Evolutionary conservation across 2,329 filamentous ascomycete species (phyloP), one percentile per base, ranked within the genome.

Genomic region (Lithohypha guttulata): DNA sequence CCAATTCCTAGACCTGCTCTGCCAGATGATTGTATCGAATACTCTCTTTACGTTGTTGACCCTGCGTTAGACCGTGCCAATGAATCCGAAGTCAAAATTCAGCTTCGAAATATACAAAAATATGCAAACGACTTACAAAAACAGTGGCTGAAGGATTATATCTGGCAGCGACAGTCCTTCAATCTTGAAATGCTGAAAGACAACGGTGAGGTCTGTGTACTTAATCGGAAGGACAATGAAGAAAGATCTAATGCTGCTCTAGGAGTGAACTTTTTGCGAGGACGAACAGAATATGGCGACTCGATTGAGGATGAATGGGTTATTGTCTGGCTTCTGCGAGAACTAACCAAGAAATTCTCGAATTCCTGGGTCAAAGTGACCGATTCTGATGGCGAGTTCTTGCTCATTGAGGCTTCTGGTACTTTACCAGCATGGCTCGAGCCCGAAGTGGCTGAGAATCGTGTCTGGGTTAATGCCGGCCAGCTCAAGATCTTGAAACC

Each of bases 231-330:
- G 39, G 31, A 22, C 41, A 39, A 20, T 31, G 35, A 36, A 42
- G 48, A 44, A 40, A 23, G 41, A 35, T 49, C 53, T 45, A 55
- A 47, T 22, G n/a, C 6, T 25, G 17, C n/a, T 18, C 31, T 47
- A 69, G 66, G 64, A 2, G 55, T 60, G 34, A 68, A 64, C 50
- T 77, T 79, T 47, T 70, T 98, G 4, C 73, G 76, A 46, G 89
- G 89, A 14, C 68, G 18, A 36, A 91, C 85, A 1, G 83, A 89
- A 56, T 96, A 86, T 53, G 87, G 89, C 6, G 93, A 98, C 60
- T 91, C 86, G 0, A 79, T 96, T 3, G 89, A 94, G 54, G 91
- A 98, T 53, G 93, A 98, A 64, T 98, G 91, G 93, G 73, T 96
- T 4, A 79, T 96, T 43, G 87, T 96, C 14, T 94, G 87, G 61